Percentiles rank a stretch among this genome's conserved stretches.
Evolutionary conservation across 306 rosid genomes (phyloP).

Genomic region (Prinsepia uniflora): DNA sequence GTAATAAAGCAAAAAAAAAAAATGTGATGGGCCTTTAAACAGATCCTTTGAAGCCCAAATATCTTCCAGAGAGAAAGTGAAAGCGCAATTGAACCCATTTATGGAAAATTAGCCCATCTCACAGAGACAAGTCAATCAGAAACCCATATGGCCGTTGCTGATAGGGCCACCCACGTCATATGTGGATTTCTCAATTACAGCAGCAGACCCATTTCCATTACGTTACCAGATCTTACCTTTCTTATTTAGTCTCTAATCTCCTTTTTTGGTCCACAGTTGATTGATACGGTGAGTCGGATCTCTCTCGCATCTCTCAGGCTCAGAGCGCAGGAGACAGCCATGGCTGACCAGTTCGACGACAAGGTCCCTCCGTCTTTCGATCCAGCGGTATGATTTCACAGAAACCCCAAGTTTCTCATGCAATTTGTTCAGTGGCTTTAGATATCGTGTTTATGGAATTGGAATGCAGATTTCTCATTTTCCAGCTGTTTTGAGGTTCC

Average conservation of each 20-base stretch:
- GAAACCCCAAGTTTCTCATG: not conserved
- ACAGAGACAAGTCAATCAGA: not conserved
- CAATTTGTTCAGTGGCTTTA: not conserved
- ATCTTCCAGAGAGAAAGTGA: not conserved
- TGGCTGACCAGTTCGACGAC: constrained; percentile 44
- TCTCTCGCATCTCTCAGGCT: not conserved
- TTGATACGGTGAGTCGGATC: not conserved
- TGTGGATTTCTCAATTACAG: not conserved
- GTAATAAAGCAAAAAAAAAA: too few species aligned
- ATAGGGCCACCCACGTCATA: not conserved
- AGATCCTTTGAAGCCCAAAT: not conserved
- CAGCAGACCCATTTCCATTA: not conserved
- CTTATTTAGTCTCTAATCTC: not conserved
- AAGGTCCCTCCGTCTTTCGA: constrained; percentile 51
- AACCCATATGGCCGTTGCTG: not conserved
- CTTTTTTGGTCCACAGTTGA: not conserved
- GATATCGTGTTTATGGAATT: not conserved
- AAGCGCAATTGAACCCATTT: not conserved
- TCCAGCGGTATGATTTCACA: constrained; percentile 32
- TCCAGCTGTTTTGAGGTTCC: not conserved
- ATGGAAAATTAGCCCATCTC: not conserved
- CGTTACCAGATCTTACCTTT: not conserved
- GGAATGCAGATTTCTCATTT: not conserved
- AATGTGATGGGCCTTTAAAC: not conserved
- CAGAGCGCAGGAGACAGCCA: constrained; percentile 12